Evolutionary conservation across 2,329 filamentous ascomycete genomes (phyloP).

Genomic region (Hypoxylon sp.): DNA sequence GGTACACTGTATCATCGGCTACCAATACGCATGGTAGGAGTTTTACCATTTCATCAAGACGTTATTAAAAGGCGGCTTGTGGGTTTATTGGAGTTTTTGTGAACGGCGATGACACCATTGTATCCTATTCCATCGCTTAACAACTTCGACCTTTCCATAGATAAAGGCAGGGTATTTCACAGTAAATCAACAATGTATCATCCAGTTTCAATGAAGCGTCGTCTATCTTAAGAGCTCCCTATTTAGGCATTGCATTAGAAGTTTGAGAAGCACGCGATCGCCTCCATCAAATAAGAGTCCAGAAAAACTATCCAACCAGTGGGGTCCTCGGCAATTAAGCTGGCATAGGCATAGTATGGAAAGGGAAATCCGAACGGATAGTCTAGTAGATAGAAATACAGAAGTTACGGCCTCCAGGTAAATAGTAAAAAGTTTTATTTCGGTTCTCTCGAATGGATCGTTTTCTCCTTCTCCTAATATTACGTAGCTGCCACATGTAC

Average conservation of each 20-base stretch:
- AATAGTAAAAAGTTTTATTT: neutral
- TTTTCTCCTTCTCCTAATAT: neutral
- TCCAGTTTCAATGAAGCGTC: neutral
- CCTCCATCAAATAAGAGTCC: constrained; percentile 30
- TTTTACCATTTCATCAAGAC: constrained; percentile 7
- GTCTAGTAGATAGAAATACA: constrained; percentile 3
- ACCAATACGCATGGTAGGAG: constrained; percentile 21
- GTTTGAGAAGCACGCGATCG: constrained; percentile 38
- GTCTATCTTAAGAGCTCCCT: constrained; percentile 8
- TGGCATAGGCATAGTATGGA: constrained; percentile 6
- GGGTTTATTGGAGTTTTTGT: constrained; percentile 4
- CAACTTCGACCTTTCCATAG: neutral
- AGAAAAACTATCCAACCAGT: constrained; percentile 23
- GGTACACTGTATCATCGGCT: constrained; percentile 31
- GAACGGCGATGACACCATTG: neutral
- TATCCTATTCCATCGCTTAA: constrained; percentile 1
- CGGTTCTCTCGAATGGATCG: neutral
- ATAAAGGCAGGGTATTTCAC: neutral
- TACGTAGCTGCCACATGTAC: neutral
- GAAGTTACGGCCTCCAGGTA: neutral
- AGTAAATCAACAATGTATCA: constrained; percentile 3
- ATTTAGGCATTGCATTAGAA: constrained; percentile 25
- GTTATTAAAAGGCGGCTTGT: constrained; percentile 8
- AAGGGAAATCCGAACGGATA: constrained; percentile 25
- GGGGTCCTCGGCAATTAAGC: constrained; percentile 42